Percentiles rank a stretch among this genome's conserved stretches.
phyloP scores from a whole-genome alignment of 2,329 filamentous ascomycete species.

The Xylaria hypoxylon region DNA sequence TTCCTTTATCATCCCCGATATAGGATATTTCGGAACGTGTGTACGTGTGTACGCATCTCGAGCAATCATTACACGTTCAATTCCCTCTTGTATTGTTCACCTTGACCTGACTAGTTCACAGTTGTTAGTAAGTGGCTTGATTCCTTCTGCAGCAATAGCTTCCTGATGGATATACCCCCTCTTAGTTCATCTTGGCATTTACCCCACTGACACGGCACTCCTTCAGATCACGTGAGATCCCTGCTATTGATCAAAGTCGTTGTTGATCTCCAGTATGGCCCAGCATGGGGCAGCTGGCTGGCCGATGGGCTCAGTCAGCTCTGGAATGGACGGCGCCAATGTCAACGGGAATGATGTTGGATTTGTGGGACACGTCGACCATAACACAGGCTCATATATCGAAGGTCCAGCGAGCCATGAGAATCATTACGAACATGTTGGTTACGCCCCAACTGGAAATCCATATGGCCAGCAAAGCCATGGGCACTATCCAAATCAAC shows the following conservation, averaged over 20 bases:
- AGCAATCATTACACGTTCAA: neutral
- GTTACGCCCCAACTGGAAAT: constrained; percentile 19
- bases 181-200: constrained; percentile 23
- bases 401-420: constrained; percentile 23
- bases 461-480: constrained; percentile 32
- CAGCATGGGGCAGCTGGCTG: constrained; percentile 37
- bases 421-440: constrained; percentile 25
- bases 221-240: constrained; percentile 37
- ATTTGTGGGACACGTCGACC: constrained; percentile 30
- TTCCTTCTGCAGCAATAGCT: constrained; percentile 10
- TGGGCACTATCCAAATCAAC: constrained; percentile 26
- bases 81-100: neutral
- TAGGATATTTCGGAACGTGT: neutral
- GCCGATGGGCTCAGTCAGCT: constrained; percentile 26
- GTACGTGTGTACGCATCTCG: neutral
- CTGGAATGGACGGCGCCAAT: constrained; percentile 22
- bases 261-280: constrained; percentile 28
- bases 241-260: constrained; percentile 16
- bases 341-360: constrained; percentile 6
- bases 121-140: constrained; percentile 24
- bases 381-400: constrained; percentile 27
- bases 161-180: constrained; percentile 30
- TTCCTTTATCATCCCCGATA: neutral
- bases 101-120: neutral
- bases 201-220: constrained; percentile 33